These are phyloP conservation scores for Chytriomyces sp. DNA, from an alignment of 192 early-diverging fungal genomes.

Conservation along the genomic window DNA sequence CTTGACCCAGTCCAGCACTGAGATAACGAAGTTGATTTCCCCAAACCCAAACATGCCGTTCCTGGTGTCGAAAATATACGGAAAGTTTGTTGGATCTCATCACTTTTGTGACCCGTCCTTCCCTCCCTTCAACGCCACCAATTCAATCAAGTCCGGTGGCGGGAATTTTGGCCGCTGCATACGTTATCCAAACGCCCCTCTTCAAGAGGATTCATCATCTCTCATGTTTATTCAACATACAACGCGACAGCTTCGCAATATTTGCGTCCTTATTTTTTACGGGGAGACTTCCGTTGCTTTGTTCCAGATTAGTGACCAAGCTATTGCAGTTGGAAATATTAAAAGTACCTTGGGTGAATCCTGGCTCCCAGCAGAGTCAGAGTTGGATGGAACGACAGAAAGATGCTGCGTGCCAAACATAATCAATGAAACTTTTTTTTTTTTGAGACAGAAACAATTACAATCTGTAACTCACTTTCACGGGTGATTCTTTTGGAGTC, in stretches of 20 bases:
- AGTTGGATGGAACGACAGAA: slow-evolving; percentile 12
- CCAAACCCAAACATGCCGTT: too few relatives aligned
- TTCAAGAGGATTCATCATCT: too few relatives aligned
- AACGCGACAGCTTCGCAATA: too few relatives aligned
- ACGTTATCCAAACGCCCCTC: too few relatives aligned
- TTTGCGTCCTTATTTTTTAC: not conserved
- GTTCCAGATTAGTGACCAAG: not conserved
- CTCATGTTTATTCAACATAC: too few relatives aligned
- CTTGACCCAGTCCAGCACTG: slow-evolving; percentile 3
- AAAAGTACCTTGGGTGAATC: slow-evolving; percentile 2
- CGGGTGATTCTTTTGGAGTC: not conserved
- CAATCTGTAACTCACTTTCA: not conserved
- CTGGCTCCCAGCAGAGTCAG: slow-evolving; percentile 10
- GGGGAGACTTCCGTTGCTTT: not conserved
- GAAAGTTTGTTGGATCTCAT: too few relatives aligned
- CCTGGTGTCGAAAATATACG: too few relatives aligned
- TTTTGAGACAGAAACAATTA: not conserved
- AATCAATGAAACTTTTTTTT: not conserved
- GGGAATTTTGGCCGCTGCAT: too few relatives aligned
- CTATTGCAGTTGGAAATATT: not conserved
- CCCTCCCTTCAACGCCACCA: too few relatives aligned
- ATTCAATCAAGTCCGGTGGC: too few relatives aligned
- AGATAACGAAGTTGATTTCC: too few relatives aligned
- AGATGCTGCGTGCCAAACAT: not conserved
- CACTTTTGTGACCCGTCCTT: too few relatives aligned